A percentile compares a stretch with the other conserved stretches of the same genome.
Conservation (phyloP, 2,329 filamentous ascomycete genomes). For the Aspergillus terreus region DNA sequence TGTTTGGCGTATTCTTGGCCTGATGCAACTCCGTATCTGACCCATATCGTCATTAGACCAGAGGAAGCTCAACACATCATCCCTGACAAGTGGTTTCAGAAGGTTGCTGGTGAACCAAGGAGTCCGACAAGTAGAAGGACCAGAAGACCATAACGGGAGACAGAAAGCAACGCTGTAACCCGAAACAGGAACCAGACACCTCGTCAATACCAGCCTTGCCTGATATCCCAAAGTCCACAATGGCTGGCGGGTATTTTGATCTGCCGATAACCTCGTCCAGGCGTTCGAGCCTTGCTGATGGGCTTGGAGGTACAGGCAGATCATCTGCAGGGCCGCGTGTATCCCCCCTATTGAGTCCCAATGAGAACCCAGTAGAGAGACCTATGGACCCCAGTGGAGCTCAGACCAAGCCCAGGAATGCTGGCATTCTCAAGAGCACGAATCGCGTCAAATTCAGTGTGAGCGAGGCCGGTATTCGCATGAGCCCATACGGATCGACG, state of each 20-base stretch:
- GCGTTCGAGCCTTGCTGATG: constrained; percentile 24
- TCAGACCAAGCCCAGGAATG: constrained; percentile 35
- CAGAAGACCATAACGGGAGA: neutral
- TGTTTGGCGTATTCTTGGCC: neutral
- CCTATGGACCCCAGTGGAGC: constrained; percentile 20
- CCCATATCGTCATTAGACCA: neutral
- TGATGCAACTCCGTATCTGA: constrained; percentile 12
- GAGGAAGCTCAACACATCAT: too few species aligned
- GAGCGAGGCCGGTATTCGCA: constrained; percentile 19
- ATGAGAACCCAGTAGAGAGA: constrained; percentile 20
- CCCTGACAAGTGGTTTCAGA: too few species aligned
- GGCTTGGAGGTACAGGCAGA: constrained; percentile 16
- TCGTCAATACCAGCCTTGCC: constrained; percentile 1
- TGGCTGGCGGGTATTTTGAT: constrained; percentile 35
- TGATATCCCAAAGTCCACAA: constrained; percentile 15
- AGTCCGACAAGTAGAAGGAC: neutral
- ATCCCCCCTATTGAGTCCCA: constrained; percentile 20
- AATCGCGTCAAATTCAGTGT: constrained; percentile 34
- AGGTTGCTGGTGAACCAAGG: too few species aligned
- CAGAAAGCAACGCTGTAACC: neutral
- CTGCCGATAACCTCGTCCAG: constrained; percentile 25
- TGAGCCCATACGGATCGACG: constrained; percentile 19
- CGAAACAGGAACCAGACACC: neutral
- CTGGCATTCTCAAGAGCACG: constrained; percentile 32
- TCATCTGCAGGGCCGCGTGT: constrained; percentile 22